phyloP scores from a whole-genome alignment of 2,329 filamentous ascomycete genomes.

The Dothistroma septosporum region DNA sequence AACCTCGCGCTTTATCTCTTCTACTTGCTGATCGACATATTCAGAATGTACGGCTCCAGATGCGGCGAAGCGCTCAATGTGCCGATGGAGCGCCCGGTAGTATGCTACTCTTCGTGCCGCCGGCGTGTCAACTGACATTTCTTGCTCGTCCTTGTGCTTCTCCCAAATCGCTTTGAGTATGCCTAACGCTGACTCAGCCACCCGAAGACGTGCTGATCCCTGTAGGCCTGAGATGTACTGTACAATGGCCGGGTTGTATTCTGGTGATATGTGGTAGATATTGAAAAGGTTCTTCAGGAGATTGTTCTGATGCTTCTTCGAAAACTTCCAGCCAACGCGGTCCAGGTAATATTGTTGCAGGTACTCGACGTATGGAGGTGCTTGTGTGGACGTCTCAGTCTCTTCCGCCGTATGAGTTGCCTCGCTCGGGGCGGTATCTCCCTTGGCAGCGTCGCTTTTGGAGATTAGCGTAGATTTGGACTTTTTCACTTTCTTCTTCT shows the following conservation, averaged over 20 bases:
- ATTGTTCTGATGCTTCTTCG: slow-evolving; percentile 84
- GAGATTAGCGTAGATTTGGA: slow-evolving; percentile 23
- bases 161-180: slow-evolving; percentile 56
- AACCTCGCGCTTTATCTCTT: slow-evolving; percentile 34
- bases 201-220: slow-evolving; percentile 62
- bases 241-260: slow-evolving; percentile 65
- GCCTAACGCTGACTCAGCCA: slow-evolving; percentile 63
- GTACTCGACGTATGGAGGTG: slow-evolving; percentile 66
- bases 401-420: background rate
- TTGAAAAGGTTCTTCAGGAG: slow-evolving; percentile 80
- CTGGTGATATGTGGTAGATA: slow-evolving; percentile 63
- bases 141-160: slow-evolving; percentile 34
- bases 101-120: slow-evolving; percentile 36
- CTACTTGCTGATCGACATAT: slow-evolving; percentile 33
- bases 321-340: slow-evolving; percentile 83
- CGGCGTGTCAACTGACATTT: slow-evolving; percentile 40
- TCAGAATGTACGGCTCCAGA: slow-evolving; percentile 31
- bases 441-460: background rate
- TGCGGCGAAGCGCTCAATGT: slow-evolving; percentile 23
- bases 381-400: background rate
- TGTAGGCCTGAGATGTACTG: slow-evolving; percentile 76
- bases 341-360: slow-evolving; percentile 69
- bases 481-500: slow-evolving; percentile 34
- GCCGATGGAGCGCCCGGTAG: slow-evolving; percentile 35
- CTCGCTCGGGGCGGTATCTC: background rate